Conservation (phyloP, 73 alveolate species). For the Paramecium biaurelia region DNA sequence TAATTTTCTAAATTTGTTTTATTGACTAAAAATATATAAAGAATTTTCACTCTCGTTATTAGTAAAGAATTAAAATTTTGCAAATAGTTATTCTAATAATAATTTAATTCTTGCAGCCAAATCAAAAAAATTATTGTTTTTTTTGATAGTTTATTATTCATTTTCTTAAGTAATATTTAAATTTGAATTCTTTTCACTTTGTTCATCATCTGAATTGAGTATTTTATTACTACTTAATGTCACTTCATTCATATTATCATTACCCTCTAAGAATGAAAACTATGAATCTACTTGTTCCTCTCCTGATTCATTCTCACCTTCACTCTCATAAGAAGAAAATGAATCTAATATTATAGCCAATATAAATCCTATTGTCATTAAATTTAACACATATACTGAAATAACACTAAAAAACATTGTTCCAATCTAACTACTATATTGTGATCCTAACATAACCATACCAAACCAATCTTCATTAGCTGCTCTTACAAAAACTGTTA, state of each 20-base stretch:
- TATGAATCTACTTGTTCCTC: neutral
- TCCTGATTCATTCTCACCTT: neutral
- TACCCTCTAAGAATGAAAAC: neutral
- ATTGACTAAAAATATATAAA: neutral
- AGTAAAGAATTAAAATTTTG: neutral
- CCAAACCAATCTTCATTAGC: slow-evolving; percentile 50
- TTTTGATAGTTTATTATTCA: neutral
- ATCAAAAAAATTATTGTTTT: neutral
- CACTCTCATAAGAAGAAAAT: neutral
- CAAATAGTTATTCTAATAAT: neutral
- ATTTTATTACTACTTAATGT: neutral
- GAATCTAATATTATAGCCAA: neutral
- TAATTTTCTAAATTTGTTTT: neutral
- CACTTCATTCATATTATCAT: neutral
- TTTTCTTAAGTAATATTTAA: neutral
- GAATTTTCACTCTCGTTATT: slow-evolving; percentile 9
- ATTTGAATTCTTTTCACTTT: neutral
- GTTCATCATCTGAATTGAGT: neutral
- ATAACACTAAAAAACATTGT: neutral
- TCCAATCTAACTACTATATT: neutral
- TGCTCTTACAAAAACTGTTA: slow-evolving; percentile 4
- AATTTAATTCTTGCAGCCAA: neutral
- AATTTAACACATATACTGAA: neutral
- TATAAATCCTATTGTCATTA: slow-evolving; percentile 18
- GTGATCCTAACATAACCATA: neutral